These are phyloP conservation scores for Earliella scabrosa DNA, from an alignment of 1,284 basidiomycete genomes.

Conservation along the genomic window DNA sequence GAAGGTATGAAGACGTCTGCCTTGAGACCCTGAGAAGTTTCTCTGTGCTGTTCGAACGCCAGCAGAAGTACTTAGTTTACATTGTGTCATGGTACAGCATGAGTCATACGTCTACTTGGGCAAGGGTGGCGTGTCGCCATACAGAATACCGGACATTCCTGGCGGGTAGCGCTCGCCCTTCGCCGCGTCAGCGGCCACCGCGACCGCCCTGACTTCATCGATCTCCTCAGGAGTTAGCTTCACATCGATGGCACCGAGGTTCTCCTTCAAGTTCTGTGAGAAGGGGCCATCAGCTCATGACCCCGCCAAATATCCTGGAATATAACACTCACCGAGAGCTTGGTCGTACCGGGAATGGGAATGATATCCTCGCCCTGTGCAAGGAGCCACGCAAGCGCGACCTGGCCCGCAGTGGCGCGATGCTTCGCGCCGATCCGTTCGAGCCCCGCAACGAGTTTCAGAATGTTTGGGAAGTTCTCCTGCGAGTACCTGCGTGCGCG, in stretches of 20 bases:
- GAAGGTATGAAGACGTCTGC: too few relatives aligned
- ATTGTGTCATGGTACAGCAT: too few relatives aligned
- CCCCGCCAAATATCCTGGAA: too few relatives aligned
- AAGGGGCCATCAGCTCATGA: too few relatives aligned
- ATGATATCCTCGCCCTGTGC: constrained; percentile 42
- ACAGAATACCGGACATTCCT: constrained; percentile 1
- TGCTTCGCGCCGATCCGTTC: constrained; percentile 37
- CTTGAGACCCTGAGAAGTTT: too few relatives aligned
- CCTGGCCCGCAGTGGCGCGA: constrained; percentile 43
- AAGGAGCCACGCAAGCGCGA: constrained; percentile 50
- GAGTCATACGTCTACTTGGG: too few relatives aligned
- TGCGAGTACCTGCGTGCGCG: constrained; percentile 32
- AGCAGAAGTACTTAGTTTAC: too few relatives aligned
- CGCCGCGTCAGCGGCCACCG: constrained; percentile 26
- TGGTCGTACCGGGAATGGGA: constrained; percentile 43
- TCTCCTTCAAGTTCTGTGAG: background rate
- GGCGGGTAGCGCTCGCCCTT: constrained; percentile 16
- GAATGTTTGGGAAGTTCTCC: constrained; percentile 51
- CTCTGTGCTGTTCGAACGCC: too few relatives aligned
- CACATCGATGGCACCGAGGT: background rate
- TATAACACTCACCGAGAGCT: constrained; percentile 25
- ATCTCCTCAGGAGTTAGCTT: constrained; percentile 35
- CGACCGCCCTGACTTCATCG: constrained; percentile 30
- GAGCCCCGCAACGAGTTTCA: constrained; percentile 44
- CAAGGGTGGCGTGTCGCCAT: constrained; percentile 20